Percentiles rank a stretch among this genome's conserved stretches.
Evolutionary conservation across 1,139 yeast species (phyloP).

Genomic region (Diutina pseudorugosa): DNA sequence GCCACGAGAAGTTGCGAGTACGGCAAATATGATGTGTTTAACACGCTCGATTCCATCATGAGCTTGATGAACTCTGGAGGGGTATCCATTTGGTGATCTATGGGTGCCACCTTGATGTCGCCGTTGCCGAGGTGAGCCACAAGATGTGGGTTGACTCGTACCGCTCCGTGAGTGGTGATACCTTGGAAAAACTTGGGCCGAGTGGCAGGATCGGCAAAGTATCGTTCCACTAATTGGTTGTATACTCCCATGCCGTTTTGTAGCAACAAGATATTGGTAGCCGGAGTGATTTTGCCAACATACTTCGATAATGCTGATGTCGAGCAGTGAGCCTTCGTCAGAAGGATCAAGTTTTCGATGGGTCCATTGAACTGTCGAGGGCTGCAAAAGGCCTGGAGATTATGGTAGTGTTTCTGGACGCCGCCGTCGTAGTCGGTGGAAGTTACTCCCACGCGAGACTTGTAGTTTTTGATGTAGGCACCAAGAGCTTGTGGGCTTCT

Average conservation of each 20-base stretch:
- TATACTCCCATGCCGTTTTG: constrained; percentile 72
- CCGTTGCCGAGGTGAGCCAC: constrained; percentile 65
- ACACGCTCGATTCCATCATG: constrained; percentile 20
- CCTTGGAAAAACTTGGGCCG: constrained; percentile 61
- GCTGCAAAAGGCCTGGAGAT: constrained; percentile 7
- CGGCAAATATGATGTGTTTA: constrained; percentile 28
- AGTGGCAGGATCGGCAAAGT: constrained; percentile 38
- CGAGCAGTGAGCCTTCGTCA: constrained; percentile 55
- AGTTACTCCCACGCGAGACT: constrained; percentile 21
- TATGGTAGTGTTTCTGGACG: constrained; percentile 6
- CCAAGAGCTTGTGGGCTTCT: constrained; percentile 25
- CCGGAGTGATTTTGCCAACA: constrained; percentile 21
- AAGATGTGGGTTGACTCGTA: constrained; percentile 27
- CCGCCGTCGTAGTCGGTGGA: constrained; percentile 11
- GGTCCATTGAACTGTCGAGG: constrained; percentile 6
- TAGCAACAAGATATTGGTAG: constrained; percentile 49
- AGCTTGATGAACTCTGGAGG: constrained; percentile 21
- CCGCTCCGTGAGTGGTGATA: constrained; percentile 74
- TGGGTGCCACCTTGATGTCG: constrained; percentile 16
- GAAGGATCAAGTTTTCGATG: constrained; percentile 43
- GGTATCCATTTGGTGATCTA: not conserved
- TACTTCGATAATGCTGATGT: constrained; percentile 34
- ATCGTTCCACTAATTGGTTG: constrained; percentile 34
- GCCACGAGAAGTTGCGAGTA: constrained; percentile 45
- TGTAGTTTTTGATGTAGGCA: constrained; percentile 23